Evolutionary conservation across 257 asterid species (phyloP).

Genomic region (Linderniella brevidens): DNA sequence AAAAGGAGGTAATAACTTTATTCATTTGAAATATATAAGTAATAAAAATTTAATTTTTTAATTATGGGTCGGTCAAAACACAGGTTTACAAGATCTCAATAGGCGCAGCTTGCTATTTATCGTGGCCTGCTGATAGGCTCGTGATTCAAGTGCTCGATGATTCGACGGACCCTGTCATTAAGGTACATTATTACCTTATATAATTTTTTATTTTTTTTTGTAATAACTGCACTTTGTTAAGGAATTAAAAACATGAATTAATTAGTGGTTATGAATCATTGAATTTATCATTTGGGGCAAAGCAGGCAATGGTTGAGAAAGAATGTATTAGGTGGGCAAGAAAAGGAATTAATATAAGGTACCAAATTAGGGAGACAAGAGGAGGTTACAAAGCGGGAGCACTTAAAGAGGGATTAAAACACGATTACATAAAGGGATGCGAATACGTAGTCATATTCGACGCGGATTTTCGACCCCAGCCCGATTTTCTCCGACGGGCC

Average conservation of each 20-base stretch:
- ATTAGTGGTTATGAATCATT: background rate
- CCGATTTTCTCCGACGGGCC: conserved; percentile 34
- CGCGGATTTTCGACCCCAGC: conserved; percentile 56
- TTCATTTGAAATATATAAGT: too few species aligned
- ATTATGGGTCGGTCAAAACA: too few species aligned
- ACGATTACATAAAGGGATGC: conserved; percentile 28
- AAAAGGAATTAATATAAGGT: conserved; percentile 39
- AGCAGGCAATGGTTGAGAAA: conserved; percentile 42
- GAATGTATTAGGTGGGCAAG: conserved; percentile 48
- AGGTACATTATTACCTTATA: conserved; percentile 17
- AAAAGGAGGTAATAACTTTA: too few species aligned
- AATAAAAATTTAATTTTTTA: too few species aligned
- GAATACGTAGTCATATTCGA: conserved; percentile 55
- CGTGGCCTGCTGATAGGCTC: conserved; percentile 67
- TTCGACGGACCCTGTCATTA: conserved; percentile 46
- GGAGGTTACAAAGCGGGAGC: conserved; percentile 62
- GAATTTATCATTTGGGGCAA: conserved; percentile 1
- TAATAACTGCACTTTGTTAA: background rate
- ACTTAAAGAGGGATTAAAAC: conserved; percentile 34
- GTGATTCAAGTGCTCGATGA: conserved; percentile 64
- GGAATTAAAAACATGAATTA: background rate
- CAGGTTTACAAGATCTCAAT: conserved; percentile 67
- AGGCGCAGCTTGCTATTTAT: conserved; percentile 62
- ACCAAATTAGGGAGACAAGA: conserved; percentile 36
- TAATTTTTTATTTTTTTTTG: background rate